Conservation (phyloP, 148 eudicot genomes). For the Fallopia convolvulus region DNA sequence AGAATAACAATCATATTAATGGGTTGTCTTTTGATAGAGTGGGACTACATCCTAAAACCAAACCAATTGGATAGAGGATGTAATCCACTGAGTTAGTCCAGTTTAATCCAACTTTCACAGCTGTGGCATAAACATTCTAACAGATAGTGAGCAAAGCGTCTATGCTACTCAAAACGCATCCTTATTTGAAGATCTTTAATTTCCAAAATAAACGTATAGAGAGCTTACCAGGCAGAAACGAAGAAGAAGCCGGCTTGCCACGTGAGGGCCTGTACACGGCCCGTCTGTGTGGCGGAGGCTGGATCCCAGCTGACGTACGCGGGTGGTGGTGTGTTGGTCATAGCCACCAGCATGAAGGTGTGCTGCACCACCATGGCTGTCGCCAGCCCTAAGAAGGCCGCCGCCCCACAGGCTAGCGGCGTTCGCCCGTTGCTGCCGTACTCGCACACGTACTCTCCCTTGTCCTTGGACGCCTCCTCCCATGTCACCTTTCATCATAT, state of each 20-base stretch:
- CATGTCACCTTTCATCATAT: slow-evolving; percentile 26
- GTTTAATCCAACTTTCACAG: too few relatives aligned
- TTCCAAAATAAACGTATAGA: too few relatives aligned
- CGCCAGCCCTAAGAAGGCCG: slow-evolving; percentile 29
- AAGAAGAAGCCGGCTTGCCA: slow-evolving; percentile 86
- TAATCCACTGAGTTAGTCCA: too few relatives aligned
- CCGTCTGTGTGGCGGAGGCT: slow-evolving; percentile 21
- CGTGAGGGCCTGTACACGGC: slow-evolving; percentile 36
- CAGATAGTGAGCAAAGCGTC: too few relatives aligned
- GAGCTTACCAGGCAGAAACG: slow-evolving; percentile 67
- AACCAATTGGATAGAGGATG: too few relatives aligned
- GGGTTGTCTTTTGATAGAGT: too few relatives aligned
- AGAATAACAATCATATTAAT: too few relatives aligned
- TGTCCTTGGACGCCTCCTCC: slow-evolving; percentile 14
- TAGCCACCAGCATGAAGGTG: slow-evolving; percentile 43
- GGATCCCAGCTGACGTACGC: slow-evolving; percentile 47
- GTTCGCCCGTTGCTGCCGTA: slow-evolving; percentile 30
- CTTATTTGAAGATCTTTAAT: too few relatives aligned
- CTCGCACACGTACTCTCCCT: slow-evolving; percentile 23
- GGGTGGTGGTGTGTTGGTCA: slow-evolving; percentile 47
- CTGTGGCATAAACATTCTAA: too few relatives aligned
- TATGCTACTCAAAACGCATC: too few relatives aligned
- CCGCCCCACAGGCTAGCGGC: slow-evolving; percentile 31
- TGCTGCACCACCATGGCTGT: slow-evolving; percentile 41
- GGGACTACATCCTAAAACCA: too few relatives aligned